Base-by-base conservation (phyloP, 2,329 filamentous ascomycete genomes). In the Alternaria sp. region DNA sequence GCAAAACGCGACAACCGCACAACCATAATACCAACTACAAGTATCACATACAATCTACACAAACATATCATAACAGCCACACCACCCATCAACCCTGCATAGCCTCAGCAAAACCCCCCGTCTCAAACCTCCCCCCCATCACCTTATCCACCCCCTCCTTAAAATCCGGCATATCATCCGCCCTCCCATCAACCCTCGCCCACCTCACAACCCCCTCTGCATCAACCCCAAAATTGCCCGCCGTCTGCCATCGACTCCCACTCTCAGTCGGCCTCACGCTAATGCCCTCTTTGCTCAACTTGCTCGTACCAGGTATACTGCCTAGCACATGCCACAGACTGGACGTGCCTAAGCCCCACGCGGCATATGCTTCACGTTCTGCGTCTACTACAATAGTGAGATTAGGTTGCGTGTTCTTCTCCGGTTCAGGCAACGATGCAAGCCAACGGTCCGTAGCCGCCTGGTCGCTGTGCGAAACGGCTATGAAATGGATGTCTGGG, bases 181-280 rank as follows among this genome's bases (percentile, higher is more conserved):
- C 84, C 23, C 83, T 81, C 56, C 69, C 12, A 83, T 82, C 63
- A 30, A 84, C 77, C 59, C 82, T 79, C 5, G 79, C 81, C 86
- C 87, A 90, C 57, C 79, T 81, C 4, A 90, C 83, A 12, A 80
- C 70, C 3, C 87, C 87, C 26, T 82, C 75, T 6, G 71, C 72
- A 73, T 89, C 87, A 26, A 90, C 79, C 3, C 86, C 89, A 79
- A 89, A 93, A 26, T 86, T 87, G 26, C 90, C 90, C 49, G 86
- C 83, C 25, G 81, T 90, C 83, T 93, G 90, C 90, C 90, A 93
- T 56, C 89, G 80, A 67, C 81, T 88, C 43, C 90, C 90, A 73
- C 86, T 90, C 78, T 90, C 87, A 3, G 88, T 89, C 3, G 87
- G 83, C 23, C 86, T 80, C 74, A 90, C 90, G 85, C 87, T 90